Evolutionary conservation across 2,329 filamentous ascomycete genomes (phyloP).

Genomic region (Diaporthe helianthi): DNA sequence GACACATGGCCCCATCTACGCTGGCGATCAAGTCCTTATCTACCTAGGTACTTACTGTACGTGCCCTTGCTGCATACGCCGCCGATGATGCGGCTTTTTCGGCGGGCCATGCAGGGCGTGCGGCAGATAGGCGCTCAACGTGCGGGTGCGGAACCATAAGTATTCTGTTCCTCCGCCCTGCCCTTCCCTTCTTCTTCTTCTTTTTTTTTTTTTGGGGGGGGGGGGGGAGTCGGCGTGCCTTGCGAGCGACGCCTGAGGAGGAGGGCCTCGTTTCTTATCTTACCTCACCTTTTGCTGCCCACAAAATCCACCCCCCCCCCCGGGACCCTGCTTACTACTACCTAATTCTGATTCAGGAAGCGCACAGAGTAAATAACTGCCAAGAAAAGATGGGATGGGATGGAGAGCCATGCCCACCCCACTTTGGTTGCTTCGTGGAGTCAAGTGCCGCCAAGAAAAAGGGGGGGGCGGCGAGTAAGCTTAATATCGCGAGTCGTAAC

Average conservation of each 20-base stretch:
- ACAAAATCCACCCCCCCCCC: not conserved
- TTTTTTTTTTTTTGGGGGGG: not conserved
- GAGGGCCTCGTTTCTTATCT: not conserved
- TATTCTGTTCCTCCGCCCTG: not conserved
- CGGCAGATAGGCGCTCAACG: too few species aligned
- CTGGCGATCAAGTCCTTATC: not conserved
- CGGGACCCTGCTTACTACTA: too few species aligned
- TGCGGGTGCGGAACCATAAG: too few species aligned
- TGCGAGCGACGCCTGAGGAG: not conserved
- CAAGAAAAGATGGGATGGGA: constrained; percentile 1
- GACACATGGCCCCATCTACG: not conserved
- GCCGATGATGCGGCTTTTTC: constrained; percentile 9
- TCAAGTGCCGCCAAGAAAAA: constrained; percentile 19
- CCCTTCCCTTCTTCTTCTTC: not conserved
- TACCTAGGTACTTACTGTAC: too few species aligned
- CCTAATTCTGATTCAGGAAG: not conserved
- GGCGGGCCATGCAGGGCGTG: too few species aligned
- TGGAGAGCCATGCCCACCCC: not conserved
- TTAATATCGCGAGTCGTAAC: constrained; percentile 23
- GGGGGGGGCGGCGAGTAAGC: constrained; percentile 26
- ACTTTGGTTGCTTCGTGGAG: not conserved
- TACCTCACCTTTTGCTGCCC: not conserved
- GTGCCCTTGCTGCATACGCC: too few species aligned
- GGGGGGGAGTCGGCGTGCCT: too few species aligned
- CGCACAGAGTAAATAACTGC: not conserved